A percentile compares a stretch with the other conserved stretches of the same genome.
phyloP scores from a whole-genome alignment of 2,329 filamentous ascomycete species.

The Stylonectria norvegica region DNA sequence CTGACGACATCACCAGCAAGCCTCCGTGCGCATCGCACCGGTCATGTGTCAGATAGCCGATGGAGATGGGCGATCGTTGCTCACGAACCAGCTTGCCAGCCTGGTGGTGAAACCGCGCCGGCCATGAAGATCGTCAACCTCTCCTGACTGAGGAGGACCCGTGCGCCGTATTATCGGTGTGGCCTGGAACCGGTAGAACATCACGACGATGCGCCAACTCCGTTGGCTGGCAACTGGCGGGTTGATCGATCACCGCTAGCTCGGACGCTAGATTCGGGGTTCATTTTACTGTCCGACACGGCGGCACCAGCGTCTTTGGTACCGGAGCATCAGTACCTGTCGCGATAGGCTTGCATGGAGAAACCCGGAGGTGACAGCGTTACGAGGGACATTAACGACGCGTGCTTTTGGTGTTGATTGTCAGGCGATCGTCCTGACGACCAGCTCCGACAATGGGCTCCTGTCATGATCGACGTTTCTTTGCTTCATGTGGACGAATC shows the following conservation, averaged over 20 bases:
- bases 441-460: too few species aligned
- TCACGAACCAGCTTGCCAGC: conserved; percentile 19
- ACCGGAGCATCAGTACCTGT: not conserved
- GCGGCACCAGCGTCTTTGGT: not conserved
- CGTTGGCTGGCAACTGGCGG: not conserved
- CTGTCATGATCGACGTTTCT: too few species aligned
- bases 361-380: not conserved
- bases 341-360: not conserved
- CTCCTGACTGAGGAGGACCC: not conserved
- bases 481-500: too few species aligned
- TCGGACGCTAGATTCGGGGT: not conserved
- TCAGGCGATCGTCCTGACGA: too few species aligned
- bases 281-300: not conserved
- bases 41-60: conserved; percentile 25
- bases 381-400: too few species aligned
- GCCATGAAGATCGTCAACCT: not conserved
- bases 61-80: too few species aligned
- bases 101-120: conserved; percentile 10
- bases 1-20: conserved; percentile 9
- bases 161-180: not conserved
- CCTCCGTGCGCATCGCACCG: conserved; percentile 10
- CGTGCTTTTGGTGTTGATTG: too few species aligned
- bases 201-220: not conserved
- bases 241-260: not conserved
- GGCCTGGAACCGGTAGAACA: not conserved